A percentile compares a stretch with the other conserved stretches of the same genome.
phyloP scores from a whole-genome alignment of 2,329 filamentous ascomycete genomes.

The Cryphonectria naterciae region DNA sequence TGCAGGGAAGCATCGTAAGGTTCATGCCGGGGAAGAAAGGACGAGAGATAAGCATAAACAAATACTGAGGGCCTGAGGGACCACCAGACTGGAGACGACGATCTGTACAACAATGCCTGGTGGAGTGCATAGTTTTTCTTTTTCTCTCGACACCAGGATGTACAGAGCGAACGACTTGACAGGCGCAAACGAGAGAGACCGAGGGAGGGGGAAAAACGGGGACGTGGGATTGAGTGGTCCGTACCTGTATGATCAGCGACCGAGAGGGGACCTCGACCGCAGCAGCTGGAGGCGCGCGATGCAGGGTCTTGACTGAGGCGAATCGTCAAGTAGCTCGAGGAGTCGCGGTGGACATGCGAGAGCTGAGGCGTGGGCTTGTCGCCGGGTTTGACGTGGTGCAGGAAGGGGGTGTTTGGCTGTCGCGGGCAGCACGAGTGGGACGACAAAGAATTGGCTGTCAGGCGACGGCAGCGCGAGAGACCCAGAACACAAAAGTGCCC shows the following conservation, averaged over 20 bases:
- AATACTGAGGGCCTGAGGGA: neutral
- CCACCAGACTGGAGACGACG: neutral
- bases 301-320: conserved; percentile 24
- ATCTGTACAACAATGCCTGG: conserved; percentile 5
- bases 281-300: conserved; percentile 21
- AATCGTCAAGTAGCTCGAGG: conserved; percentile 13
- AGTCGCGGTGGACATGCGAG: conserved; percentile 24
- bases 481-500: conserved; percentile 15
- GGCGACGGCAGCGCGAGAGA: conserved; percentile 20
- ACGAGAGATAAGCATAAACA: conserved; percentile 10
- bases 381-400: conserved; percentile 22
- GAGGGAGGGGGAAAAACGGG: conserved; percentile 9
- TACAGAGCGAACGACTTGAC: conserved; percentile 13
- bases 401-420: conserved; percentile 20
- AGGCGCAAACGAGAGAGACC: conserved; percentile 23
- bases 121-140: conserved; percentile 1
- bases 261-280: conserved; percentile 13
- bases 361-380: conserved; percentile 18
- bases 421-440: conserved; percentile 23
- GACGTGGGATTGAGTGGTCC: neutral
- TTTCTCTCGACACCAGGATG: conserved; percentile 8
- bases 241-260: conserved; percentile 24
- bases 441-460: conserved; percentile 29
- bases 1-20: conserved; percentile 17
- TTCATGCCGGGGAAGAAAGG: neutral